Evolutionary conservation across 257 asterid genomes (phyloP).

Genomic region (Solanum dulcamara): DNA sequence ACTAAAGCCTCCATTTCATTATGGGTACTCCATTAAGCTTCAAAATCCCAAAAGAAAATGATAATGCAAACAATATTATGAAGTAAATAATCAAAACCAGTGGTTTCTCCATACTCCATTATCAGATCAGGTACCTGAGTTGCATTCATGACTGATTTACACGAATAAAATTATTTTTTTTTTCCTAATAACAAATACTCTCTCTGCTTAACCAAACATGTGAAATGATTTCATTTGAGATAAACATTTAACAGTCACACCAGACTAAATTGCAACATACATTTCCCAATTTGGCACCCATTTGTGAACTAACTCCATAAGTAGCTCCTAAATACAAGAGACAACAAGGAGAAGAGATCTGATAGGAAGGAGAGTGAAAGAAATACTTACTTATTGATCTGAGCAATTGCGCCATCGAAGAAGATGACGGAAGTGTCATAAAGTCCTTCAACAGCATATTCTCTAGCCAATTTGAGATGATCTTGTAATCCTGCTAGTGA

Average conservation of each 20-base stretch:
- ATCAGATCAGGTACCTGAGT: neutral
- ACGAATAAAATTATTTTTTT: neutral
- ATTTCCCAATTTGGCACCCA: neutral
- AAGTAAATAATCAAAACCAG: neutral
- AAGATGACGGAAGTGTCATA: slow-evolving; percentile 81
- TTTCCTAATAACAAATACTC: neutral
- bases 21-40: neutral
- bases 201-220: neutral
- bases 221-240: neutral
- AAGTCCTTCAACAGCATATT: slow-evolving; percentile 88
- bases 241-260: neutral
- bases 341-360: neutral
- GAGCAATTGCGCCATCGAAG: slow-evolving; percentile 97
- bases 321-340: neutral
- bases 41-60: neutral
- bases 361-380: neutral
- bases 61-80: neutral
- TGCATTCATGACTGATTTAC: neutral
- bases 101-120: neutral
- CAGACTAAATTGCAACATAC: neutral
- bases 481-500: slow-evolving; percentile 75
- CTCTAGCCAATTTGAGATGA: slow-evolving; percentile 87
- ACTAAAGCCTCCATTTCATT: neutral
- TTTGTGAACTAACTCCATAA: neutral
- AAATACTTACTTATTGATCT: slow-evolving; percentile 71